Conservation (phyloP, 2,329 filamentous ascomycete species). For the Aspergillus viridinutans region DNA sequence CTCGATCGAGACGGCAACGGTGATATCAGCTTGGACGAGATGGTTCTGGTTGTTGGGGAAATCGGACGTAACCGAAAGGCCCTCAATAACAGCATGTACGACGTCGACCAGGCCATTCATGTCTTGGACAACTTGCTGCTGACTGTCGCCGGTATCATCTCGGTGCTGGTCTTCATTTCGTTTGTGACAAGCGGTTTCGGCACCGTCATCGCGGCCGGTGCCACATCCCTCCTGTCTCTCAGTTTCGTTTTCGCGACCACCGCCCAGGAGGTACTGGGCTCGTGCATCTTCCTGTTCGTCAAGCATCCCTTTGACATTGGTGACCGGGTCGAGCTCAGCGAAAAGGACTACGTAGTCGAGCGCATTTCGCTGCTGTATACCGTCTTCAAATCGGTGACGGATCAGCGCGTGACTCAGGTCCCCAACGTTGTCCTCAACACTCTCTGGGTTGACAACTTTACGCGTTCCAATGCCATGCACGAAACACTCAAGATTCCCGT, state of each 20-base stretch:
- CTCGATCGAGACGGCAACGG: constrained; percentile 88
- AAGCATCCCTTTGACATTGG: constrained; percentile 98
- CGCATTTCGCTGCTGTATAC: constrained; percentile 93
- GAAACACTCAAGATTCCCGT: constrained; percentile 77
- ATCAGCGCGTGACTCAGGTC: constrained; percentile 73
- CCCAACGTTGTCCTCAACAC: constrained; percentile 91
- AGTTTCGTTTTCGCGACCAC: constrained; percentile 95
- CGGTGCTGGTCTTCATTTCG: constrained; percentile 81
- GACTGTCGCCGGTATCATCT: constrained; percentile 73
- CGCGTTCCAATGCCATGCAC: constrained; percentile 85
- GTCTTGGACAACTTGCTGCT: constrained; percentile 85
- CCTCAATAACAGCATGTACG: constrained; percentile 90
- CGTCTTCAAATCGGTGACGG: constrained; percentile 79
- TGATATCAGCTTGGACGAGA: constrained; percentile 92
- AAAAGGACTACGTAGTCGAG: constrained; percentile 73
- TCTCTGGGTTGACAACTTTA: constrained; percentile 92
- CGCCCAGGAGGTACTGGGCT: constrained; percentile 91
- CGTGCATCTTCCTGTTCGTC: constrained; percentile 97
- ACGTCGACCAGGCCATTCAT: constrained; percentile 89
- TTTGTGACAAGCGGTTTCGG: constrained; percentile 86
- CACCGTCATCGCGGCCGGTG: constrained; percentile 80
- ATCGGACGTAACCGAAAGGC: constrained; percentile 82
- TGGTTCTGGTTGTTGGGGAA: constrained; percentile 81
- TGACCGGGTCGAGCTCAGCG: constrained; percentile 78
- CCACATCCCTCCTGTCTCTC: constrained; percentile 87